phyloP scores from a whole-genome alignment of 2,329 filamentous ascomycete genomes.

The Bretziella fagacearum region DNA sequence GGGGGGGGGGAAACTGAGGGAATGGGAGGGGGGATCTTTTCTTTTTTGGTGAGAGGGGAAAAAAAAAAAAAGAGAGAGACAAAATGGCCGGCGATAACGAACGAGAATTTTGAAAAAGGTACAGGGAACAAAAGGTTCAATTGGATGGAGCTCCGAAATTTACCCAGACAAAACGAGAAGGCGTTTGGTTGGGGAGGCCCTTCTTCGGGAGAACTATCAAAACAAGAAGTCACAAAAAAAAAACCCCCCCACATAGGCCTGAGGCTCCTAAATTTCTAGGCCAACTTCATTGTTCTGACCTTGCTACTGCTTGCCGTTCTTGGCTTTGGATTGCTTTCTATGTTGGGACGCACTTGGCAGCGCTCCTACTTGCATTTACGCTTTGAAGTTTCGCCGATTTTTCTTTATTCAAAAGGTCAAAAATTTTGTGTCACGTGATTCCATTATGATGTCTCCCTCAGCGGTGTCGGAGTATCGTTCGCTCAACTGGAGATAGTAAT shows the following conservation, averaged over 20 bases:
- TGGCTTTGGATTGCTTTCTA: not conserved
- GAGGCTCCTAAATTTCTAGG: slow-evolving; percentile 3
- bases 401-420: not conserved
- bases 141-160: slow-evolving; percentile 3
- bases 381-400: not conserved
- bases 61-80: slow-evolving; percentile 6
- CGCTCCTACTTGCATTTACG: slow-evolving; percentile 2
- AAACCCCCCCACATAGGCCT: slow-evolving; percentile 3
- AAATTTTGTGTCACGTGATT: slow-evolving; percentile 6
- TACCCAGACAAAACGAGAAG: not conserved
- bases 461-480: slow-evolving; percentile 11
- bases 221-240: slow-evolving; percentile 2
- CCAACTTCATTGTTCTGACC: not conserved
- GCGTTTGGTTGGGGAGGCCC: not conserved
- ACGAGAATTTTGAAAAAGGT: not conserved
- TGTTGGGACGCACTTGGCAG: not conserved
- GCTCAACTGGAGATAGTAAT: not conserved
- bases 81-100: slow-evolving; percentile 7
- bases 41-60: slow-evolving; percentile 2
- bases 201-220: not conserved
- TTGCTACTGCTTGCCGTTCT: not conserved
- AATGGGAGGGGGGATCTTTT: not conserved
- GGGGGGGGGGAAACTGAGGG: slow-evolving; percentile 2
- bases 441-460: not conserved
- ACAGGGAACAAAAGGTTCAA: slow-evolving; percentile 1